These are phyloP conservation scores for Rutstroemia sp. DNA, from an alignment of 2,329 filamentous ascomycete species.

Conservation along the genomic window DNA sequence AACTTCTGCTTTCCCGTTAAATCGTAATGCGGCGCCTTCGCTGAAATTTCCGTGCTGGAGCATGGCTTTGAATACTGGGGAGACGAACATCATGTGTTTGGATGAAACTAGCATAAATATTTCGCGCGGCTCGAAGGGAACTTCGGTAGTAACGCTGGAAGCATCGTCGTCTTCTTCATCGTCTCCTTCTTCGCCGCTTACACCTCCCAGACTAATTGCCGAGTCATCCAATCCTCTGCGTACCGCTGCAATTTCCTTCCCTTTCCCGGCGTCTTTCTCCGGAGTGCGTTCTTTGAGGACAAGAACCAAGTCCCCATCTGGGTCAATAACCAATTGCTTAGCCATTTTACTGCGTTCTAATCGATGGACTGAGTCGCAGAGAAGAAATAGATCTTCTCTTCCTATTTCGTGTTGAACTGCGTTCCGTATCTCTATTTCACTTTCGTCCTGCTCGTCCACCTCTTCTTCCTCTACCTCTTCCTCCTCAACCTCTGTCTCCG, in stretches of 20 bases:
- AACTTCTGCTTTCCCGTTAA: conserved; percentile 18
- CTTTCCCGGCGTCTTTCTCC: neutral
- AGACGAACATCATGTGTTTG: conserved; percentile 20
- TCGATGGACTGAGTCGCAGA: neutral
- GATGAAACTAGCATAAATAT: conserved; percentile 18
- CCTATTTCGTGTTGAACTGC: neutral
- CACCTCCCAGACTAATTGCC: neutral
- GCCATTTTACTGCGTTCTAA: neutral
- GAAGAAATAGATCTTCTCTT: neutral
- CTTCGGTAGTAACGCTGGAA: no score
- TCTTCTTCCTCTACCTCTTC: neutral
- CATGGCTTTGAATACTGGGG: conserved; percentile 26
- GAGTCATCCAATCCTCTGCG: neutral
- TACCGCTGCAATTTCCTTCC: neutral
- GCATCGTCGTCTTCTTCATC: neutral
- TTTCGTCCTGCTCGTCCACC: neutral
- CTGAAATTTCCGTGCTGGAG: conserved; percentile 17
- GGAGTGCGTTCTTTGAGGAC: neutral
- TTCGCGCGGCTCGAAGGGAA: neutral
- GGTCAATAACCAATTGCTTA: neutral
- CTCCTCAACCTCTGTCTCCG: neutral
- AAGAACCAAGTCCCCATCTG: conserved; percentile 3
- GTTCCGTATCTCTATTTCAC: neutral
- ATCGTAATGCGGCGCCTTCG: conserved; percentile 16
- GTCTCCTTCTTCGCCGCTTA: neutral